Evolutionary conservation across 495 filamentous ascomycete genomes (phyloP), one percentile per base, ranked within the genome.

Genomic region (Lindgomyces ingoldianus): DNA sequence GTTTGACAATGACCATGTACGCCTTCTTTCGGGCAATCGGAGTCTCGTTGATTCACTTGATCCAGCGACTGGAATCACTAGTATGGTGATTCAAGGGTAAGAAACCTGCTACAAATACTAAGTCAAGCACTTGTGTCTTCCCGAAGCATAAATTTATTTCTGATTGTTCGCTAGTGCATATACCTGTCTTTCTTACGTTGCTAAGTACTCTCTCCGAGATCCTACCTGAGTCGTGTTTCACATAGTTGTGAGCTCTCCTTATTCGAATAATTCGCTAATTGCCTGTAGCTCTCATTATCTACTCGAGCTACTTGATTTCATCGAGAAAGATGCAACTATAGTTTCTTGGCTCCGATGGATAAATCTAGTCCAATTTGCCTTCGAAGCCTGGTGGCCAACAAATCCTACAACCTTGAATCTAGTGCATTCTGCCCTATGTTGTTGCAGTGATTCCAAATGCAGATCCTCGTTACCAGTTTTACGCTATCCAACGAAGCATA

Each of bases 261-360:
- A n/a, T n/a, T n/a, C n/a, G n/a, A n/a, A n/a, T n/a, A n/a, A n/a
- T n/a, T n/a, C n/a, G n/a, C n/a, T n/a, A n/a, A n/a, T n/a, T n/a
- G n/a, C n/a, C n/a, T n/a, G n/a, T n/a, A n/a, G 82, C 81, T 0
- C 73, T 92, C 11, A 74, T 94, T 52, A 87, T 95, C 3, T 96
- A 93, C 71, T 92, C 89, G 12, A 91, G 91, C 26, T 96, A 88
- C 72, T 75, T 90, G 9, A 89, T 95, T 41, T 88, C 89, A 1
- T 84, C 83, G 0, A 79, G 75, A 44, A 81, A 87, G 57, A 93
- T 94, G 90, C 53, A 56, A 22, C 53, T 33, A 8, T 56, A 33
- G 53, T 56, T 56, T 56, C 53, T 4, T 56, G 53, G 53, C 36
- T 56, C 24, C 4, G 53, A n/a, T 88, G 84, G 77, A 81, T 94